Evolutionary conservation across 805 yeast genomes (phyloP), one percentile per base, ranked within the genome.

Genomic region (Suhomyces tanzawaensis): DNA sequence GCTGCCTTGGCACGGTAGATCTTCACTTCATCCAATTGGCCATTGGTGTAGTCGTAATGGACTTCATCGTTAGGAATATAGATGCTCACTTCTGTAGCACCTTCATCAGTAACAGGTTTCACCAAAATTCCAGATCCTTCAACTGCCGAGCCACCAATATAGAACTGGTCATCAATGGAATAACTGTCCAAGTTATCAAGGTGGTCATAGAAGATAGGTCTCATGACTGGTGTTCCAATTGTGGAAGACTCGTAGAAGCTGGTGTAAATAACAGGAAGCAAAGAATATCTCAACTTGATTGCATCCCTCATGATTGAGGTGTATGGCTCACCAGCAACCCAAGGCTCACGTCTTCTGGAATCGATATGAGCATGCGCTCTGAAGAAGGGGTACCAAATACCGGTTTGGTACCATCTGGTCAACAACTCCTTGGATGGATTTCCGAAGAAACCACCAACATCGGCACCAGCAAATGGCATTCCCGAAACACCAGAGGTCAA

Each of bases 341-440:
- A 91, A 1, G 99, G 99, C 58, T 93, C 99, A 45, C 96, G 77
- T 62, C 98, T 79, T 53, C 83, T 73, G 1, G 96, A 72, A 59
- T 93, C 99, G 37, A 91, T 85, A 64, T 93, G 98, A 0, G 98
- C 97, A 64, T 93, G 99, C 0, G 83, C 97, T 53, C 99, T 73
- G 69, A 93, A 91, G 53, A 93, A 93, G 24, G 99, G 99, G 62
- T 91, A 90, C 83, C 95, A 91, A 19, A 85, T 77, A 41, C 97
- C 99, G 2, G 95, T 74, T 60, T 93, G 99, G 57, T 90, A 91
- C 99, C 99, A 93, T 53, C 99, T 74, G 0, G 85, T 76, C 41
- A 87, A 68, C 43, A 93, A 64, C 53, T 93, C 98, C 24, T 76
- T 71, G 0, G 80, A 66, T 0, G 99, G 98, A 57, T 93, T 76